Conservation (phyloP, 2,329 filamentous ascomycete species). For the Rhynchosporium secalis region DNA sequence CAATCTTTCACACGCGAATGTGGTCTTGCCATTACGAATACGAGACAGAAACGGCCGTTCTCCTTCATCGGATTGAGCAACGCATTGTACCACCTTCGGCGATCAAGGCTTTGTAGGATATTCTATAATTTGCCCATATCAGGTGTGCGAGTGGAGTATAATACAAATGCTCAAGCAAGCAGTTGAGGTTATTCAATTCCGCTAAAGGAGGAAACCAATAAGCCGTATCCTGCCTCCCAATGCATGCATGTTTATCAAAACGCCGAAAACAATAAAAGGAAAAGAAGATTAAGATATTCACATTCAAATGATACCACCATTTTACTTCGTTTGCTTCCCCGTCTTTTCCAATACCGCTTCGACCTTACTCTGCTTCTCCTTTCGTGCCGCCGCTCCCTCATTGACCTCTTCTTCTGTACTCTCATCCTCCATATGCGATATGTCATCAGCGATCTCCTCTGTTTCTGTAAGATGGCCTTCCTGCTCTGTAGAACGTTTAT, state of each 20-base stretch:
- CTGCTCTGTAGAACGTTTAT: constrained; percentile 39
- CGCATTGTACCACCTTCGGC: too few relatives aligned
- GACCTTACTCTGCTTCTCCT: constrained; percentile 22
- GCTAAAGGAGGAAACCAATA: background rate
- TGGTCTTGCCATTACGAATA: too few relatives aligned
- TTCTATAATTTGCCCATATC: constrained; percentile 9
- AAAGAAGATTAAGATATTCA: background rate
- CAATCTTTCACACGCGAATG: too few relatives aligned
- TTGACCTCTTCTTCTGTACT: constrained; percentile 28
- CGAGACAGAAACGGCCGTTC: too few relatives aligned
- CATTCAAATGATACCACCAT: too few relatives aligned
- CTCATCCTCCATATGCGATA: constrained; percentile 25
- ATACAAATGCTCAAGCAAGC: constrained; percentile 1
- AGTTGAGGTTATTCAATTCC: background rate
- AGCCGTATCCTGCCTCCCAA: constrained; percentile 12
- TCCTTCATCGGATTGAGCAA: too few relatives aligned
- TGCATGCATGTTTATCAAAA: constrained; percentile 14
- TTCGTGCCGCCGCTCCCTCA: constrained; percentile 19
- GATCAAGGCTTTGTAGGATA: background rate
- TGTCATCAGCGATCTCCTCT: constrained; percentile 35
- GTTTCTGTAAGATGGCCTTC: constrained; percentile 36
- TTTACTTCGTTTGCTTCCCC: constrained; percentile 22
- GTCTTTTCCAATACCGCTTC: constrained; percentile 18
- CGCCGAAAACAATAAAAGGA: constrained; percentile 5
- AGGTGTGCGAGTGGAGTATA: constrained; percentile 13